These are phyloP conservation scores for Dillenia suffruticosa DNA, from an alignment of 164 flowering plant species.

Conservation along the genomic window DNA sequence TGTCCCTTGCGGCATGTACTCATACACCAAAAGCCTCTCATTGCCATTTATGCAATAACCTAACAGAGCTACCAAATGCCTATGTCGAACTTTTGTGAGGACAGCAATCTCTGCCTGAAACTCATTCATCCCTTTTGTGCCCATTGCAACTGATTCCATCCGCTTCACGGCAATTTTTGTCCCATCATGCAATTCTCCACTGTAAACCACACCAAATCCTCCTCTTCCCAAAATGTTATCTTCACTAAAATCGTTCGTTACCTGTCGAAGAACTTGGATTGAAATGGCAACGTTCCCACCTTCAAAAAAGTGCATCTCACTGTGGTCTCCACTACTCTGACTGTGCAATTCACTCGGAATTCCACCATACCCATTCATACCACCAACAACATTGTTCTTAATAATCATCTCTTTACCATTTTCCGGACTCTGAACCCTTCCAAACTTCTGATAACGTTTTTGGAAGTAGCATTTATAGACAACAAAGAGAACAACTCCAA, in stretches of 20 bases:
- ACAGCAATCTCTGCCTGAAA: constrained; percentile 58
- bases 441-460: constrained; percentile 24
- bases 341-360: constrained; percentile 21
- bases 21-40: constrained; percentile 56
- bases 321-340: constrained; percentile 27
- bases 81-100: constrained; percentile 52
- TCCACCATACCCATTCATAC: constrained; percentile 22
- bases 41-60: constrained; percentile 44
- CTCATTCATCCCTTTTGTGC: constrained; percentile 51
- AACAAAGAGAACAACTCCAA: constrained; percentile 32
- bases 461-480: constrained; percentile 24
- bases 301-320: constrained; percentile 30
- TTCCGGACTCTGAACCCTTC: constrained; percentile 20
- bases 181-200: constrained; percentile 49
- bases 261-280: constrained; percentile 37
- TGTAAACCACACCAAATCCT: constrained; percentile 53
- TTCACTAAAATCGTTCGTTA: constrained; percentile 44
- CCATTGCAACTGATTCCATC: constrained; percentile 41
- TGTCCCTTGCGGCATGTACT: constrained; percentile 55
- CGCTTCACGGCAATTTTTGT: constrained; percentile 55
- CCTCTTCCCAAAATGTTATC: constrained; percentile 45
- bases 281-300: constrained; percentile 45
- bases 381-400: constrained; percentile 8
- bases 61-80: constrained; percentile 52
- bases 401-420: constrained; percentile 18